phyloP scores from a whole-genome alignment of 1,284 basidiomycete genomes.

The Phenoliferia sp. region DNA sequence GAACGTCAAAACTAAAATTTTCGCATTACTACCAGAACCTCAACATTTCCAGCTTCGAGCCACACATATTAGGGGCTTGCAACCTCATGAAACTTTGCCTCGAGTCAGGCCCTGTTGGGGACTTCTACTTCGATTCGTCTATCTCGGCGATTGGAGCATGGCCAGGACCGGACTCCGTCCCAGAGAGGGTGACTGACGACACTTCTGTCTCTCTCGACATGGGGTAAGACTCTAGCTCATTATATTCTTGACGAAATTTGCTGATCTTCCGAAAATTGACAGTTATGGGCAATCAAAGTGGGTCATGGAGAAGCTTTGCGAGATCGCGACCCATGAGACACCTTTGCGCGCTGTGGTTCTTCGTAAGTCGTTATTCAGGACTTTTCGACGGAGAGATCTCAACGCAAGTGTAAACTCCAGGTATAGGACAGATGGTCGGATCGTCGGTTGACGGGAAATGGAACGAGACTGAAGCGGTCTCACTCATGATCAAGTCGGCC shows the following conservation, averaged over 20 bases:
- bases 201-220: slow-evolving; percentile 48
- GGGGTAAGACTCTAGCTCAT: slow-evolving; percentile 42
- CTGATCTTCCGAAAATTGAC: too few relatives aligned
- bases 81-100: slow-evolving; percentile 57
- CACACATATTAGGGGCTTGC: slow-evolving; percentile 52
- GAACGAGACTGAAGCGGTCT: slow-evolving; percentile 58
- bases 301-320: slow-evolving; percentile 57
- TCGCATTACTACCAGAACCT: slow-evolving; percentile 13
- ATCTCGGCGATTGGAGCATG: slow-evolving; percentile 46
- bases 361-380: background rate
- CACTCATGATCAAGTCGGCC: slow-evolving; percentile 47
- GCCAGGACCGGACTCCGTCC: slow-evolving; percentile 39
- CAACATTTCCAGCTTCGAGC: slow-evolving; percentile 47
- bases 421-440: slow-evolving; percentile 53
- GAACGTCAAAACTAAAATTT: too few relatives aligned
- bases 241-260: slow-evolving; percentile 36
- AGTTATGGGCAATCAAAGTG: slow-evolving; percentile 60
- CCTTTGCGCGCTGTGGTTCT: slow-evolving; percentile 28
- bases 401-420: background rate
- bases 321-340: slow-evolving; percentile 43
- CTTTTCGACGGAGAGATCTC: background rate
- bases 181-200: slow-evolving; percentile 45
- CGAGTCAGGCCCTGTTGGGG: slow-evolving; percentile 44
- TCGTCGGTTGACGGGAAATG: slow-evolving; percentile 54
- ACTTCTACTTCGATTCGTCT: slow-evolving; percentile 57